Evolutionary conservation across 805 yeast genomes (phyloP), one percentile per base, ranked within the genome.

Genomic region (Kurtzmaniella fragi): DNA sequence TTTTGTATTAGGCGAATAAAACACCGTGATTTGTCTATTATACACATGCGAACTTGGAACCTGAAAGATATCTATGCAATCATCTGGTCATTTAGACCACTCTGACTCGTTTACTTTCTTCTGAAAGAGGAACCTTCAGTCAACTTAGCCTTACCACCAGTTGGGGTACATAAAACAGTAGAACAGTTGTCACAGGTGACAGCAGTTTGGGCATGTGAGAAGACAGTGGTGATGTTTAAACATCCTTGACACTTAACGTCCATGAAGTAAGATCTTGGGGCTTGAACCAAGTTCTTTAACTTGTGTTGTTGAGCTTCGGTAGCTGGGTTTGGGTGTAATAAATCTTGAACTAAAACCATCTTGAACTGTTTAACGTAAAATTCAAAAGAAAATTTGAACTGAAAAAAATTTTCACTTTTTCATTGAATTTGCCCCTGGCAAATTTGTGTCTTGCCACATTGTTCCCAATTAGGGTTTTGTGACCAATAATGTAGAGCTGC

Each of bases 61-160:
- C 25, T 20, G 8, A 20, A 20, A 20, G 25, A 20, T 20, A 20
- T 20, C 25, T 20, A 20, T 20, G 25, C 25, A 20, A 20, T 8
- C 25, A 20, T 20, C 8, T 20, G 25, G 25, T 20, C 25, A 20
- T 20, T 20, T 5, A 20, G 8, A 20, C 25, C 25, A 20, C 8
- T 20, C 25, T 12, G 17, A 11, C 15, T 17, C 34, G 39, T 32
- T 55, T 57, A 64, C 61, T 64, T 64, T 54, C 56, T 62, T 61
- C 70, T 63, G 61, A 61, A 62, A 40, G 70, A 63, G 42, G 59
- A 57, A 39, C 69, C 70, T 59, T 64, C 70, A 45, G 66, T 58
- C 58, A 64, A 61, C 59, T 62, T 61, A 47, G 68, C 67, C 57
- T 63, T 63, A 57, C 69, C 70, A 52, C 70, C 70, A 40, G 70